phyloP scores from a whole-genome alignment of 2,329 filamentous ascomycete genomes.

The Coniella vitis region DNA sequence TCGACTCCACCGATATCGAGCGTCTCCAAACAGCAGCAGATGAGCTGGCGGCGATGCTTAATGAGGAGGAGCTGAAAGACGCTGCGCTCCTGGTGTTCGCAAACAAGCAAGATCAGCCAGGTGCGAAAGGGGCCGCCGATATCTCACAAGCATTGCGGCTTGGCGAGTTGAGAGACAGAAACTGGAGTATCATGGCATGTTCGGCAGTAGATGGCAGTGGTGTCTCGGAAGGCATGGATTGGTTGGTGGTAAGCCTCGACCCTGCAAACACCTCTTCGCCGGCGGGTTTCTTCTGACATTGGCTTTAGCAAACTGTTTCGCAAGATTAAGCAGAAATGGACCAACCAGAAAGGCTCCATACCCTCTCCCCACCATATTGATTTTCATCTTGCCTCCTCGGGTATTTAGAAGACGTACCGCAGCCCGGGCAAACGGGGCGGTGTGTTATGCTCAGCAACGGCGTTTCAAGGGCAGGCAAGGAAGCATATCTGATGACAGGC shows the following conservation, averaged over 20 bases:
- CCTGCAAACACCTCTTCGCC: background rate
- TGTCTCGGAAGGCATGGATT: slow-evolving; percentile 97
- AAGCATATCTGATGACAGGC: slow-evolving; percentile 3
- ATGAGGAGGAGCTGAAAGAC: slow-evolving; percentile 93
- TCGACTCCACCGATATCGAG: slow-evolving; percentile 96
- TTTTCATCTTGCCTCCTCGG: slow-evolving; percentile 1
- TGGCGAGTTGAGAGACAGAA: slow-evolving; percentile 87
- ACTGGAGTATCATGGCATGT: slow-evolving; percentile 99
- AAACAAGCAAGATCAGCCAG: slow-evolving; percentile 98
- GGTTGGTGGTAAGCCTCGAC: slow-evolving; percentile 68
- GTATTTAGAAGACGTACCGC: background rate
- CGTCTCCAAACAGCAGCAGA: slow-evolving; percentile 87
- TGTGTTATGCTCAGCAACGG: slow-evolving; percentile 13
- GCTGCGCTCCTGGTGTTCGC: slow-evolving; percentile 91
- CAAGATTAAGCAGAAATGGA: slow-evolving; percentile 27
- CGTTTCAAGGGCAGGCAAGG: slow-evolving; percentile 14
- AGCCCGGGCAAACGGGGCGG: slow-evolving; percentile 5
- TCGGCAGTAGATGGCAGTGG: slow-evolving; percentile 93
- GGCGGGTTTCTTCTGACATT: slow-evolving; percentile 7
- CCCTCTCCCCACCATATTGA: background rate
- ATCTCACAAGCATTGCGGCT: slow-evolving; percentile 90
- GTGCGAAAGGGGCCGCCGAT: slow-evolving; percentile 91
- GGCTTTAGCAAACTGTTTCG: slow-evolving; percentile 33
- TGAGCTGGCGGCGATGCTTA: slow-evolving; percentile 89
- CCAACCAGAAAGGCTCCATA: background rate